These are phyloP conservation scores for Boletus reticuloceps DNA, from an alignment of 768 basidiomycete species.

Conservation along the genomic window DNA sequence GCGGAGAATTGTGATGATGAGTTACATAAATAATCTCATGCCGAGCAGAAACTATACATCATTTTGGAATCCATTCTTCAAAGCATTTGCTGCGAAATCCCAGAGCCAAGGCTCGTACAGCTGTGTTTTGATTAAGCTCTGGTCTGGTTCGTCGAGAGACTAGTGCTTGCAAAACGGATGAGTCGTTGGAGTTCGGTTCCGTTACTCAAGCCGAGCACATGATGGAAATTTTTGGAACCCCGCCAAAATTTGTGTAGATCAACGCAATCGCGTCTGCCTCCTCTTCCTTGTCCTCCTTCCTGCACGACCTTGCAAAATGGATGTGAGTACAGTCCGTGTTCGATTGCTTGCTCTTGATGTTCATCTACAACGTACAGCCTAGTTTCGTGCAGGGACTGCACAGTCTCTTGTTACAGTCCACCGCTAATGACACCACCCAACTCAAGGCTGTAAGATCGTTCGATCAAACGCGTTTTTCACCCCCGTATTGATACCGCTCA, in stretches of 20 bases:
- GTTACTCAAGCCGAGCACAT: no score
- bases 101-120: no score
- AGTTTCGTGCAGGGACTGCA: slow-evolving; percentile 80
- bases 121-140: no score
- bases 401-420: slow-evolving; percentile 79
- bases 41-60: no score
- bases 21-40: no score
- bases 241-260: slow-evolving; percentile 49
- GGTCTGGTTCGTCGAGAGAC: no score
- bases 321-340: slow-evolving; percentile 21
- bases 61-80: no score
- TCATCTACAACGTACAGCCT: slow-evolving; percentile 40
- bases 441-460: slow-evolving; percentile 77
- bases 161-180: no score
- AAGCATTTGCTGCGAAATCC: no score
- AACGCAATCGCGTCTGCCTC: slow-evolving; percentile 26
- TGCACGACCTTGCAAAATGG: slow-evolving; percentile 25
- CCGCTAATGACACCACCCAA: slow-evolving; percentile 77
- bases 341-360: not conserved
- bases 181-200: no score
- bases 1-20: no score
- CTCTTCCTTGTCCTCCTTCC: slow-evolving; percentile 28
- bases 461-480: slow-evolving; percentile 26
- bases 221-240: slow-evolving; percentile 43
- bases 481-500: slow-evolving; percentile 6